A percentile compares a stretch with the other conserved stretches of the same genome.
These are phyloP conservation scores for Wickerhamomyces subpelliculosus DNA, from an alignment of 805 yeast genomes.

Conservation along the genomic window DNA sequence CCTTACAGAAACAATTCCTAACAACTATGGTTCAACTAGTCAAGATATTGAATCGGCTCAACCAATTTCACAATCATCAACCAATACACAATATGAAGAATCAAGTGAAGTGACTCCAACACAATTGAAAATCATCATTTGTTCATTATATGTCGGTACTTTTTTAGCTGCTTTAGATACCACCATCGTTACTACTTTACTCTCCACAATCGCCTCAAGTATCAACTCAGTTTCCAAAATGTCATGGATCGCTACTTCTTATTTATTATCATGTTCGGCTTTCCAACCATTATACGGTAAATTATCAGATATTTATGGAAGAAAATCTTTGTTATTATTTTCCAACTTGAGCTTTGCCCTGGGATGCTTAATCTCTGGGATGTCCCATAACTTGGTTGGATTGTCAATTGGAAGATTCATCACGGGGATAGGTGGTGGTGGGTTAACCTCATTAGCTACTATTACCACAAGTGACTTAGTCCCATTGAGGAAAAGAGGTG, in stretches of 20 bases:
- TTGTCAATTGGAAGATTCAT: constrained; percentile 53
- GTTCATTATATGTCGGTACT: constrained; percentile 33
- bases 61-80: not conserved
- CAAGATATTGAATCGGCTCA: not conserved
- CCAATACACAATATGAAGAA: not conserved
- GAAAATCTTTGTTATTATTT: constrained; percentile 36
- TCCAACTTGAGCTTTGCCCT: constrained; percentile 33
- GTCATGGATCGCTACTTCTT: constrained; percentile 65
- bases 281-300: constrained; percentile 64
- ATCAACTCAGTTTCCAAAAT: constrained; percentile 52
- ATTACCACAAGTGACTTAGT: constrained; percentile 69
- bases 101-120: not conserved
- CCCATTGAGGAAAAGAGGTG: constrained; percentile 69
- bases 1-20: not conserved
- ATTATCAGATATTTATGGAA: constrained; percentile 58
- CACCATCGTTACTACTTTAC: constrained; percentile 56
- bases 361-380: constrained; percentile 37
- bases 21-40: constrained; percentile 9
- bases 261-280: constrained; percentile 55
- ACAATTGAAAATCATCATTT: constrained; percentile 20
- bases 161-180: constrained; percentile 57
- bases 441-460: constrained; percentile 63
- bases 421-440: constrained; percentile 88
- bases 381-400: constrained; percentile 12
- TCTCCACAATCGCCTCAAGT: constrained; percentile 60